Evolutionary conservation across 2,329 filamentous ascomycete genomes (phyloP), one percentile per base, ranked within the genome.

Genomic region (Cadophora luteo-olivacea): DNA sequence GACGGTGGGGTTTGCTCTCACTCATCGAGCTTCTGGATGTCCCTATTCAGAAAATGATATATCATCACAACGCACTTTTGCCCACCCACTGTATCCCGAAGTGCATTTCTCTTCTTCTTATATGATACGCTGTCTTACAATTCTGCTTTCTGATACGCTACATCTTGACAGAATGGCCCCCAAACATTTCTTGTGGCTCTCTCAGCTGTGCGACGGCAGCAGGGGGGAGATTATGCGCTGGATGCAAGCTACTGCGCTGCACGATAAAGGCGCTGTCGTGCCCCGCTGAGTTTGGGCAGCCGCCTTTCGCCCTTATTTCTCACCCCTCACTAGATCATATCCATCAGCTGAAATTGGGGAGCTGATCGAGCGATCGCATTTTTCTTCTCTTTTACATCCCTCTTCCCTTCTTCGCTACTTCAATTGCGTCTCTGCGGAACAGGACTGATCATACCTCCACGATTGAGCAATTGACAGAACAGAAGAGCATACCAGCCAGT

Each of bases 161-260:
- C 38, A 19, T 6, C 38, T 60, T 14, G 25, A 60, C 32, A n/a
- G 6, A 36, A 32, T 32, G 36, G 68, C 68, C 68, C 70, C 68
- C 68, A 71, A 68, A 14, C 14, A 3, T n/a, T 48, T 65, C 38
- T 62, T 5, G 54, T 69, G 60, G 62, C 62, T 62, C 67, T 65
- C 52, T 65, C 52, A 65, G 52, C 52, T 58, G 54, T 48, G n/a
- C 51, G 36, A 49, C n/a, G 11, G 29, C 16, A 45, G 41, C 58
- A 24, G 36, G 58, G 36, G 38, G 19, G 8, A 7, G 36, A n/a
- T 69, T 67, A 69, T 67, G 68, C 65, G 60, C 67, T 62, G 60
- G 32, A 69, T 66, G 65, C 55, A 38, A 60, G 64, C 54, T 60
- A 29, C 41, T 24, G 41, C 49, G 41, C 48, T 24, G 41, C 49